Evolutionary conservation across 1,284 basidiomycete genomes (phyloP), one percentile per base, ranked within the genome.

Genomic region (Lignosus rhinocerotis): DNA sequence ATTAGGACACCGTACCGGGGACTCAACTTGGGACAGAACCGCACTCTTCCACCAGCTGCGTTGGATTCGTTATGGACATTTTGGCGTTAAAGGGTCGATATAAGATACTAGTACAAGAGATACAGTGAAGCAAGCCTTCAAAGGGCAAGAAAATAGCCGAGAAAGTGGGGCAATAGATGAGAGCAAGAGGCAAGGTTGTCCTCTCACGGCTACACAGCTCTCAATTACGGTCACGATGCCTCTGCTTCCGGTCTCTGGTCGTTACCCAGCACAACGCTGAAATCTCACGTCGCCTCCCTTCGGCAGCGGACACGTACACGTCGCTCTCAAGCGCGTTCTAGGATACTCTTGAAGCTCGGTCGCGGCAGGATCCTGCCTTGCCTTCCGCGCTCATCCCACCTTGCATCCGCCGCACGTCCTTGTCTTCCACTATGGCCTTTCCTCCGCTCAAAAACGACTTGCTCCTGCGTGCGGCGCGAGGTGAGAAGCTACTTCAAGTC

Each of bases 391-490:
- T 32, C 16, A 17, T 48, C 42, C 48, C 42, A 44, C 9, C 31
- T 19, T 33, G 17, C 44, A n/a, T 32, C 25, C 36, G 6, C 19
- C 43, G 42, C 51, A 51, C 45, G 41, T 10, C 30, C 51, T 46
- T 34, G 11, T 17, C 21, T 38, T 21, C 32, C 19, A 30, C 44
- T 44, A 64, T 64, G 62, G 51, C 61, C 8, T 93, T 94, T 69
- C 91, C 92, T 16, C 80, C 83, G 36, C 79, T 98, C 66, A 88
- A 88, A 72, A 98, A 98, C 73, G 94, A 98, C 71, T 80, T 98
- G 53, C 74, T 98, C 47, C 76, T 99, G 58, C 86, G 94, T 41
- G 96, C 96, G 53, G 96, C 96, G 53, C 76, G 85, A 73, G 91
- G 90, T 89, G 52, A 65, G 56, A 73, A 51, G 65, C 41, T 36